A percentile compares a stretch with the other conserved stretches of the same genome.
These are phyloP conservation scores for Lomentospora prolificans DNA, from an alignment of 2,329 filamentous ascomycete species.

Conservation along the genomic window DNA sequence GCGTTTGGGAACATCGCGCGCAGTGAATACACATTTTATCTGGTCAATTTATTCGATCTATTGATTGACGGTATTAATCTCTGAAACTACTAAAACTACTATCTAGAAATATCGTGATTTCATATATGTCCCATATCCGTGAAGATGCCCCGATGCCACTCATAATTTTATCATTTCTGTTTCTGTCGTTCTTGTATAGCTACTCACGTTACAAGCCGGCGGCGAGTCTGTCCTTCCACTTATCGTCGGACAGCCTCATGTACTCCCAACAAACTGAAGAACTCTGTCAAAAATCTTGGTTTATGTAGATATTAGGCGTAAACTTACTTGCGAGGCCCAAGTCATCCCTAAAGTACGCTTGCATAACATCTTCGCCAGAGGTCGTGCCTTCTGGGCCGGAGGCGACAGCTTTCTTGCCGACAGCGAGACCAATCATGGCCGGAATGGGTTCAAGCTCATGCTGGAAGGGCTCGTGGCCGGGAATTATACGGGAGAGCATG, in stretches of 20 bases:
- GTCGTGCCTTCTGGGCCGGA: constrained; percentile 46
- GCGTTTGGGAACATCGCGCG: too few relatives aligned
- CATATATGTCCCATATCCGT: too few relatives aligned
- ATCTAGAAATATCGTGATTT: background rate
- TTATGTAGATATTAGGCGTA: background rate
- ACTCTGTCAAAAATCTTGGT: too few relatives aligned
- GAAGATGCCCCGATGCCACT: background rate
- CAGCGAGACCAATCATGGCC: constrained; percentile 60
- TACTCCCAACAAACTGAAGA: constrained; percentile 44
- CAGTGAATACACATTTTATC: background rate
- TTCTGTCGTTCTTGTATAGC: background rate
- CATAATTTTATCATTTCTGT: background rate
- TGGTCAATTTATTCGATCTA: background rate
- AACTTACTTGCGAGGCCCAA: constrained; percentile 53
- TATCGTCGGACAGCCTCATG: constrained; percentile 31
- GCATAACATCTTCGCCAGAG: constrained; percentile 52
- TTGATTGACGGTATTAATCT: background rate
- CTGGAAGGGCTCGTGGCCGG: constrained; percentile 32
- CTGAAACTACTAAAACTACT: background rate
- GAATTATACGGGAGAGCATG: constrained; percentile 35
- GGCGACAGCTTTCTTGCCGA: constrained; percentile 59
- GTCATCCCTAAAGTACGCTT: constrained; percentile 58
- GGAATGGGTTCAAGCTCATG: constrained; percentile 42
- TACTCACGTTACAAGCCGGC: background rate
- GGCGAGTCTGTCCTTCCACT: constrained; percentile 9